Evolutionary conservation across 441 rosid genomes (phyloP).

Genomic region (Mallotus japonicus): DNA sequence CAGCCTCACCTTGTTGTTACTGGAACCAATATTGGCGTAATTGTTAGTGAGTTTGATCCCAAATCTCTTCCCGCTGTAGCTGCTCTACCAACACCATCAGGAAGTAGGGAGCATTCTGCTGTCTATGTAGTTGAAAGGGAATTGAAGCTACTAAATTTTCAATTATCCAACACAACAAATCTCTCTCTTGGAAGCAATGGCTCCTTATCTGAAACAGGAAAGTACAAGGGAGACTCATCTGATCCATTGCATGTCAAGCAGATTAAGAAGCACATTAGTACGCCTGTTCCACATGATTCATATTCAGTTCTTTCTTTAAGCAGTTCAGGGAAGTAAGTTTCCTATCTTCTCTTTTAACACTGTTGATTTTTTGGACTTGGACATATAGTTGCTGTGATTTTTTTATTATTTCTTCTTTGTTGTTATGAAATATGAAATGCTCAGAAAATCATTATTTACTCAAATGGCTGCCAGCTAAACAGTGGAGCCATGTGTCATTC

Average conservation of each 20-base stretch:
- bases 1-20: conserved; percentile 99
- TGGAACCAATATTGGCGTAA: conserved; percentile 94
- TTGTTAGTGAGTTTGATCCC: conserved; percentile 92
- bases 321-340: conserved; percentile 95
- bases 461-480: not conserved
- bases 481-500: not conserved
- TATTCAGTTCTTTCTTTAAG: conserved; percentile 93
- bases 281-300: conserved; percentile 96
- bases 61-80: conserved; percentile 92
- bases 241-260: conserved; percentile 83
- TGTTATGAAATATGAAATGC: conserved; percentile 6
- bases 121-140: conserved; percentile 86
- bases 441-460: not conserved
- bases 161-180: conserved; percentile 72
- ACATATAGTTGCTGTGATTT: conserved; percentile 10
- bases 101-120: conserved; percentile 93
- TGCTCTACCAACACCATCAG: conserved; percentile 75
- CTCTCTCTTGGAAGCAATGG: conserved; percentile 89
- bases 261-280: conserved; percentile 82
- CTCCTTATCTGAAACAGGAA: conserved; percentile 79
- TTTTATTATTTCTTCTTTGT: not conserved
- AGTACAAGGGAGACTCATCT: conserved; percentile 68
- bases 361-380: conserved; percentile 12
- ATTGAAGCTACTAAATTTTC: conserved; percentile 83
- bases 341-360: conserved; percentile 16